A percentile compares a stretch with the other conserved stretches of the same genome.
These are phyloP conservation scores for Puccinia polysora DNA, from an alignment of 1,284 basidiomycete genomes.

Conservation along the genomic window DNA sequence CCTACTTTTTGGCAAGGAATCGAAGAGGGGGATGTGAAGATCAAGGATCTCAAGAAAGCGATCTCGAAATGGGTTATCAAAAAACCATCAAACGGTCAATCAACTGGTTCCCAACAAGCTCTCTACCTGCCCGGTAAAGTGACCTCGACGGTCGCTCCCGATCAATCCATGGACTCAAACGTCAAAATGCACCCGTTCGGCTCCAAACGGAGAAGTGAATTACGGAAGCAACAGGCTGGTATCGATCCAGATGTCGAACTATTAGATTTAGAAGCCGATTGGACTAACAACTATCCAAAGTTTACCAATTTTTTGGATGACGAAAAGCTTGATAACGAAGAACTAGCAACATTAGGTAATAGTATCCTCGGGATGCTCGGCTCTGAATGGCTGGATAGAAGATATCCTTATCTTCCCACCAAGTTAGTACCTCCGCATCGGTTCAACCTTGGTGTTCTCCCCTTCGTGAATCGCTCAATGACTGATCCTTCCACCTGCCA, in stretches of 20 bases:
- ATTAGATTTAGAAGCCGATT: constrained; percentile 16
- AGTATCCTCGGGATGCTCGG: constrained; percentile 85
- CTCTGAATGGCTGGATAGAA: constrained; percentile 72
- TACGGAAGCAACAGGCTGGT: constrained; percentile 18
- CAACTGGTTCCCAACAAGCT: background rate
- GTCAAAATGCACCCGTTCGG: constrained; percentile 8
- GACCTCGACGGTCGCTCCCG: constrained; percentile 30
- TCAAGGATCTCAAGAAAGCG: constrained; percentile 37
- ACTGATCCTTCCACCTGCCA: background rate
- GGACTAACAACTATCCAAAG: constrained; percentile 28
- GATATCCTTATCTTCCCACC: constrained; percentile 86
- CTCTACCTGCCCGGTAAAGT: constrained; percentile 39
- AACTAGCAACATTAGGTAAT: constrained; percentile 76
- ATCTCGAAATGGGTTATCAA: constrained; percentile 30
- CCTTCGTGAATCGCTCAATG: background rate
- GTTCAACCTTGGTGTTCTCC: background rate
- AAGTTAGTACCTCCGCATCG: constrained; percentile 36
- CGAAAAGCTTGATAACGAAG: constrained; percentile 63
- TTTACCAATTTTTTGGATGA: constrained; percentile 41
- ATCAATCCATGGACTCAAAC: constrained; percentile 39
- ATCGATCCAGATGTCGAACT: constrained; percentile 28
- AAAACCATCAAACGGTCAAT: background rate
- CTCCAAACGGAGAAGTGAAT: constrained; percentile 18
- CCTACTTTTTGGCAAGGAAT: constrained; percentile 38
- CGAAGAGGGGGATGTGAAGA: constrained; percentile 39